phyloP scores from a whole-genome alignment of 2,329 filamentous ascomycete species.

The Sclerotinia trifoliorum region DNA sequence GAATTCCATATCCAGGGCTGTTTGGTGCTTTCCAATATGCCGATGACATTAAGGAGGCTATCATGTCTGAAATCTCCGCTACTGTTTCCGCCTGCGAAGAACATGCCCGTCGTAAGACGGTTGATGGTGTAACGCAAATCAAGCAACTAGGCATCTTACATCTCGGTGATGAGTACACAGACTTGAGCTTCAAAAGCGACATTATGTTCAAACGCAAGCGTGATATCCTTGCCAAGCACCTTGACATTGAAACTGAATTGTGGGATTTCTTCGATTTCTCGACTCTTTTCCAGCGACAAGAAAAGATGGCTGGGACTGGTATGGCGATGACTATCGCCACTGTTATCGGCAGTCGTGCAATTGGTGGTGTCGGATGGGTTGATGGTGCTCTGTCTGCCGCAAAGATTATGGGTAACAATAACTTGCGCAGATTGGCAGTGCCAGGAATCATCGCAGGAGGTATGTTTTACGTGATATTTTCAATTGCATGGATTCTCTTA shows the following conservation, averaged over 20 bases:
- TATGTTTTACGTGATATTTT: slow-evolving; percentile 49
- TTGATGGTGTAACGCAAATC: slow-evolving; percentile 79
- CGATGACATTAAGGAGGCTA: slow-evolving; percentile 86
- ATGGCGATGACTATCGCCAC: slow-evolving; percentile 92
- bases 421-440: slow-evolving; percentile 74
- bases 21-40: slow-evolving; percentile 87
- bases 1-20: slow-evolving; percentile 82
- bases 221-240: slow-evolving; percentile 77
- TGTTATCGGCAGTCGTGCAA: slow-evolving; percentile 75
- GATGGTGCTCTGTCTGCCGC: slow-evolving; percentile 80
- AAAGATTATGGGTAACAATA: slow-evolving; percentile 78
- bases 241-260: slow-evolving; percentile 83
- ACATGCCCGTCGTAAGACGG: slow-evolving; percentile 73
- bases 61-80: slow-evolving; percentile 82
- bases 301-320: slow-evolving; percentile 90
- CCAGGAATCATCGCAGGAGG: slow-evolving; percentile 77
- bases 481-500: slow-evolving; percentile 31
- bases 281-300: slow-evolving; percentile 80
- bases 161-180: slow-evolving; percentile 80
- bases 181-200: slow-evolving; percentile 84
- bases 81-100: slow-evolving; percentile 81
- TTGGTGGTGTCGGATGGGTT: slow-evolving; percentile 85
- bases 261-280: slow-evolving; percentile 92
- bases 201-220: slow-evolving; percentile 83
- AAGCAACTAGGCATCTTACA: slow-evolving; percentile 86